Base-by-base conservation (phyloP, 441 rosid genomes). In the Syzygium malaccense region DNA sequence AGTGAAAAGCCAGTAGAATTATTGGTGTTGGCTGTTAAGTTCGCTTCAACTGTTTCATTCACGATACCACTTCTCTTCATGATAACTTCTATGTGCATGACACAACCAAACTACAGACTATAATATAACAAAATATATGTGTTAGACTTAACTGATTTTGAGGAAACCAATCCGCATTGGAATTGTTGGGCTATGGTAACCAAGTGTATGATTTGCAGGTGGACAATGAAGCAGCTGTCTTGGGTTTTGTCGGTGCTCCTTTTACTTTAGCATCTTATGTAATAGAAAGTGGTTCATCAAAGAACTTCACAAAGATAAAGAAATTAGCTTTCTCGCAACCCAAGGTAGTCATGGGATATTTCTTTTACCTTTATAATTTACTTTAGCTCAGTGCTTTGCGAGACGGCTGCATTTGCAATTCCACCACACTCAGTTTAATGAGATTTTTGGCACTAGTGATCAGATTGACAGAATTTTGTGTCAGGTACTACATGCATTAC, bases 181-280 rank as follows among this genome's bases (percentile, higher is more conserved):
- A 62, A 56, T 49, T 86, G 37, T 14, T 60, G 85, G 14, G 79
- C 56, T 56, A 57, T 87, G 58, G 54, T 17, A 55, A 48, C 8
- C 7, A 78, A 28, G 64, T 32, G 85, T 88, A 55, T 85, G 48
- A 89, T 90, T 91, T 86, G 48, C 93, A 97, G 99, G 97, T 98
- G 37, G 93, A 92, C 56, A 95, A 95, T 53, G 90, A 95, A 91
- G 96, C 98, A 23, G 99, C 98, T 66, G 98, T 97, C 78, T 92
- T 98, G 87, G 99, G 99, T 90, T 98, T 98, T 87, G 98, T 97
- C 53, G 99, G 99, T 26, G 99, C 99, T 92, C 99, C 99, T 86
- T 98, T 98, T 89, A 98, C 99, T 30, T 94, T 98, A 80, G 98
- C 99, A 32, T 98, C 99, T 1, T 98, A 98, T 88, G 95, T 94